Conservation (phyloP, 2,329 filamentous ascomycete genomes). For the Tolypocladium tropicale region DNA sequence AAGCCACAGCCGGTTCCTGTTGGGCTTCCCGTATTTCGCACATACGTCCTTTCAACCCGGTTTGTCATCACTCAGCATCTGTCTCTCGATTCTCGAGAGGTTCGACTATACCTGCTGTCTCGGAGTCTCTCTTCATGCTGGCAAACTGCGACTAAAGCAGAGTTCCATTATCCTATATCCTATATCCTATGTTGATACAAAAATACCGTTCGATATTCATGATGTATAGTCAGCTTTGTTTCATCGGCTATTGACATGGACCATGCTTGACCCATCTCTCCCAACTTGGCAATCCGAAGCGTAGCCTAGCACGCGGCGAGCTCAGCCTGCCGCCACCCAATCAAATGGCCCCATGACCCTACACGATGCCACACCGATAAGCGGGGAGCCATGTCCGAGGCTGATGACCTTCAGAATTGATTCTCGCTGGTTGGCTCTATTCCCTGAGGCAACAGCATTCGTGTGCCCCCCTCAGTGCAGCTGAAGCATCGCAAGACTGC, state of each 20-base stretch:
- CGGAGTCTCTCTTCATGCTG: neutral
- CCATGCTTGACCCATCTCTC: neutral
- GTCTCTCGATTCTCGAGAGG: no score
- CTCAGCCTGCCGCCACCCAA: neutral
- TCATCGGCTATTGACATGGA: neutral
- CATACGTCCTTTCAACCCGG: no score
- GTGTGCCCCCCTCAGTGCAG: neutral
- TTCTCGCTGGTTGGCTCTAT: neutral
- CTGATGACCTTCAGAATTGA: neutral
- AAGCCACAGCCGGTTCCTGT: neutral
- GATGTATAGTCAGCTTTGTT: no score
- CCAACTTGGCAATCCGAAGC: constrained; percentile 1
- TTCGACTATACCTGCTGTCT: no score
- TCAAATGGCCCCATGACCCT: neutral
- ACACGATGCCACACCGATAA: neutral
- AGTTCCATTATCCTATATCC: no score
- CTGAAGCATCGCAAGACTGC: neutral
- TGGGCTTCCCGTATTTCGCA: neutral
- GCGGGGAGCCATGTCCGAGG: neutral
- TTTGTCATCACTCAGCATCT: neutral
- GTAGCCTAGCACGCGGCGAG: neutral
- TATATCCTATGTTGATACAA: neutral
- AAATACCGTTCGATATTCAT: no score
- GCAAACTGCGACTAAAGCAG: neutral
- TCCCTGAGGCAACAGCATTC: neutral